These are phyloP conservation scores for Hymenoscyphus repandus DNA, from an alignment of 2,329 filamentous ascomycete species.

Conservation along the genomic window DNA sequence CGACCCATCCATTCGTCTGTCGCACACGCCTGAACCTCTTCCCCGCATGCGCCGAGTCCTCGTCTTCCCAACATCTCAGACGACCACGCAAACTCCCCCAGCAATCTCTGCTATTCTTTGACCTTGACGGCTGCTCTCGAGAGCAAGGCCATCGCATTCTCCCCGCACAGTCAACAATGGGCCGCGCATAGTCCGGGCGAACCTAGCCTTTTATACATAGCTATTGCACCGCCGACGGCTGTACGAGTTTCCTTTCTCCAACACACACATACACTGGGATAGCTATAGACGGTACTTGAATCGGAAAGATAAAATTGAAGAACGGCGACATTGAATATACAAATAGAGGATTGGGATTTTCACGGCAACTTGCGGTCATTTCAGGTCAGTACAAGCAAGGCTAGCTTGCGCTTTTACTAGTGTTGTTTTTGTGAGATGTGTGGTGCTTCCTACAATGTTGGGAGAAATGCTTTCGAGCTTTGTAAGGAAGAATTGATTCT, in stretches of 20 bases:
- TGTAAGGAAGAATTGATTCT: too few relatives aligned
- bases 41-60: constrained; percentile 15
- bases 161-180: constrained; percentile 25
- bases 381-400: constrained; percentile 12
- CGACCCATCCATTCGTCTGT: not conserved
- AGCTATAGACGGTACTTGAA: constrained; percentile 21
- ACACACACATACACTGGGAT: constrained; percentile 15
- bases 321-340: constrained; percentile 9
- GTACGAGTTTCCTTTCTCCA: constrained; percentile 19
- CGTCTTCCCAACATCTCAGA: not conserved
- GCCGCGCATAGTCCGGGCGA: constrained; percentile 28
- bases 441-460: too few relatives aligned
- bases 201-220: constrained; percentile 21
- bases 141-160: constrained; percentile 18
- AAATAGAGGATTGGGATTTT: constrained; percentile 18
- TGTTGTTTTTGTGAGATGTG: not conserved
- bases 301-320: constrained; percentile 15
- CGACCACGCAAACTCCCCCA: not conserved
- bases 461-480: too few relatives aligned
- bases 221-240: constrained; percentile 22
- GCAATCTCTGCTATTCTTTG: not conserved
- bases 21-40: constrained; percentile 4
- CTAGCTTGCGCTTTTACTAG: not conserved
- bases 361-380: constrained; percentile 18
- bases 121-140: constrained; percentile 9